Evolutionary conservation across 2,329 filamentous ascomycete species (phyloP).

Genomic region (Chaetomium sp.): DNA sequence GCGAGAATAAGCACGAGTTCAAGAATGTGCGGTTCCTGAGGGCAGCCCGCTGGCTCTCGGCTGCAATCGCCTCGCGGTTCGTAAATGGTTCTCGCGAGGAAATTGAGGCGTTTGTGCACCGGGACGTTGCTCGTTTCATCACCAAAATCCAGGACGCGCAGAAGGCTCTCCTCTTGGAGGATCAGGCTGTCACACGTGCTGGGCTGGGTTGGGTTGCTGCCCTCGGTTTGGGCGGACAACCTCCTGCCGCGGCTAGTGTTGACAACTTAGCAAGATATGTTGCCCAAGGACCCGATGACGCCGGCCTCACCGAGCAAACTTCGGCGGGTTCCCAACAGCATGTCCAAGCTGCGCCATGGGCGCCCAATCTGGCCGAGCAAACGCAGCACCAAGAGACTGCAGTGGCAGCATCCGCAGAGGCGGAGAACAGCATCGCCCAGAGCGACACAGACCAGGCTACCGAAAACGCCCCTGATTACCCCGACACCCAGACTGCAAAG

Average conservation of each 20-base stretch:
- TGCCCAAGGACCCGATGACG: neutral
- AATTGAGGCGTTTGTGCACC: constrained; percentile 21
- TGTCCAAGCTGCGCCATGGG: neutral
- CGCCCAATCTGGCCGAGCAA: neutral
- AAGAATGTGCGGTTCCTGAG: constrained; percentile 29
- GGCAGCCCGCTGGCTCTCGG: constrained; percentile 32
- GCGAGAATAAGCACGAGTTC: constrained; percentile 30
- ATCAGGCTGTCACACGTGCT: constrained; percentile 11
- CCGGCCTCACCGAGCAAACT: neutral
- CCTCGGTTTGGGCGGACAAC: constrained; percentile 19
- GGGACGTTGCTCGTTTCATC: constrained; percentile 22
- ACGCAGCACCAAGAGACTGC: neutral
- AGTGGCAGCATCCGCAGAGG: neutral
- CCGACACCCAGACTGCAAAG: neutral
- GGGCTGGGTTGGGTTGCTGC: constrained; percentile 27
- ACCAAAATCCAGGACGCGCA: constrained; percentile 23
- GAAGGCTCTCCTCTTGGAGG: constrained; percentile 20
- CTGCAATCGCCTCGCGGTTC: constrained; percentile 26
- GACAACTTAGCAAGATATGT: neutral
- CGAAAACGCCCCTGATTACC: neutral
- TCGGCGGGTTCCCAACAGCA: neutral
- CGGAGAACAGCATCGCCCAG: neutral
- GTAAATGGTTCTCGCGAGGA: constrained; percentile 11
- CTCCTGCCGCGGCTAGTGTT: neutral
- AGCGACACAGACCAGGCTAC: neutral